Percentiles rank a stretch among this genome's conserved stretches.
Conservation (phyloP, 176 grass and related monocot genomes). For the Chrysopogon serrulatus region DNA sequence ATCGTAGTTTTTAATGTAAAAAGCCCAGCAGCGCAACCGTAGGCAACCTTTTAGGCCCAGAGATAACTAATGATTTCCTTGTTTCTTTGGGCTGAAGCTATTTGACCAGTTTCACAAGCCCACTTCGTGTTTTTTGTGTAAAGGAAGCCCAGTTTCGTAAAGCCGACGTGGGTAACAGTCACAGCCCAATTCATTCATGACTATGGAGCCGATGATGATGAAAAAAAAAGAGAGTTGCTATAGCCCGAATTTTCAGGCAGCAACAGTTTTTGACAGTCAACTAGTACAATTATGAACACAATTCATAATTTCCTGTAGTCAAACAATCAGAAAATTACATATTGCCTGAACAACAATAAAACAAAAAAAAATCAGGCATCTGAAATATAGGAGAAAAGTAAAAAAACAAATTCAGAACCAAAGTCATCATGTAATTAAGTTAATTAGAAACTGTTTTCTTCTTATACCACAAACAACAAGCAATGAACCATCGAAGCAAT, state of each 20-base stretch:
- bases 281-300: too few relatives aligned
- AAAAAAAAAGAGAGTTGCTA: too few relatives aligned
- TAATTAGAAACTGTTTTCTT: background rate
- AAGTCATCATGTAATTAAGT: background rate
- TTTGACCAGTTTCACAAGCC: background rate
- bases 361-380: too few relatives aligned
- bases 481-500: background rate
- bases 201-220: background rate
- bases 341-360: too few relatives aligned
- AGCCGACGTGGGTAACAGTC: background rate
- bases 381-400: too few relatives aligned
- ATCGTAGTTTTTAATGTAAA: background rate
- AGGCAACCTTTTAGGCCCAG: background rate
- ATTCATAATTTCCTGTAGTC: too few relatives aligned
- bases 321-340: too few relatives aligned
- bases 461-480: background rate
- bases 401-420: background rate
- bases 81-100: background rate
- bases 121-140: background rate
- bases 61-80: background rate
- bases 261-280: too few relatives aligned
- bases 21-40: background rate
- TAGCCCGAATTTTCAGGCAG: too few relatives aligned
- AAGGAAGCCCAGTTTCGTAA: background rate
- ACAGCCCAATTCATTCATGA: background rate